Evolutionary conservation across 306 rosid species (phyloP), one percentile per base, ranked within the genome.

Genomic region (Vicia villosa): DNA sequence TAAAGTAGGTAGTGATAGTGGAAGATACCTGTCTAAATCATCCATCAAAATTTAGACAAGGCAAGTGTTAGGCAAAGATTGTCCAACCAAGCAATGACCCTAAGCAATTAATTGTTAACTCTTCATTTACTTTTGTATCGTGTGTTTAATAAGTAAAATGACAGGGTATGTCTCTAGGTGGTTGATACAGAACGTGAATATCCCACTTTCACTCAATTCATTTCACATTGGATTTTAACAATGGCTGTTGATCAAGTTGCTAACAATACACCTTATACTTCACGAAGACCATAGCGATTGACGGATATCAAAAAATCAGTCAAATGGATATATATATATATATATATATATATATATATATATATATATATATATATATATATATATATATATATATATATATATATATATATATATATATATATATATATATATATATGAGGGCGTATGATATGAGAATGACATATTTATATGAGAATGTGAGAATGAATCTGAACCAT

Each of bases 31-130:
- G 79, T 68, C 65, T 2, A 32, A 69, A 14, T 74, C 83, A 63
- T 19, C 34, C 15, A 70, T 70, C 43, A 49, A 70, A 59, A 65
- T 50, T 20, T 70, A 41, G 78, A 36, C 81, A 71, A 75, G 81
- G 68, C 81, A 76, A 71, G 50, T 4, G 78, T 76, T 66, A 66
- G 81, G 81, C 72, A 41, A 57, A 51, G 21, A 15, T 66, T 75
- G 78, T 71, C 75, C 71, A 59, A 40, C 75, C 75, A 43, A 66
- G 61, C 46, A 50, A 59, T 50, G 75, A 60, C 72, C 74, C 61
- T 30, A 74, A 73, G 61, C 45, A 73, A 73, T 66, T 10, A 11
- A 72, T 19, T 59, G 28, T 60, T 34, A 42, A 66, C 64, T 24
- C 20, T 28, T 17, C 49, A 66, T 72, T 79, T 68, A 54, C 40